Percentiles rank a stretch among this genome's conserved stretches.
phyloP scores from a whole-genome alignment of 2,329 filamentous ascomycete genomes.

The Ophiocordyceps camponoti-rufipedis region DNA sequence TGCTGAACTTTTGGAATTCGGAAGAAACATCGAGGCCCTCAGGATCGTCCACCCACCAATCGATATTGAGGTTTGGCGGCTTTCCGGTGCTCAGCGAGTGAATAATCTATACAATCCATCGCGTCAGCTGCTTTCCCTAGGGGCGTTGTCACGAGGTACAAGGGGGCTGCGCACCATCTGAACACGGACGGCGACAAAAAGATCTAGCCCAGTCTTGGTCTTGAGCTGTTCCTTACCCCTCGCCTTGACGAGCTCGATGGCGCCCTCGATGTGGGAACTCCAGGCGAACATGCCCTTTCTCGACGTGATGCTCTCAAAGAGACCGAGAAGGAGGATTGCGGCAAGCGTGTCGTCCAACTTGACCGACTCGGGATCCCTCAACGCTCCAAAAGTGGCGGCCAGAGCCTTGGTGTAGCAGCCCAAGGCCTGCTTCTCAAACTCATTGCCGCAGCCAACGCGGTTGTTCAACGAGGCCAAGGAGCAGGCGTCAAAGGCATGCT shows the following conservation, averaged over 20 bases:
- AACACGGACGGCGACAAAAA: slow-evolving; percentile 39
- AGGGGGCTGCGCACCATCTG: slow-evolving; percentile 26
- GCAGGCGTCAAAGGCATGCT: slow-evolving; percentile 38
- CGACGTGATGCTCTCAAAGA: slow-evolving; percentile 42
- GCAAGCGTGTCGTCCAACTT: slow-evolving; percentile 36
- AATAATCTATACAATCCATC: slow-evolving; percentile 23
- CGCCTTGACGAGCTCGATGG: slow-evolving; percentile 37
- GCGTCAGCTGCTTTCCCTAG: not conserved
- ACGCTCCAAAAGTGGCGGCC: slow-evolving; percentile 28
- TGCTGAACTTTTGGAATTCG: slow-evolving; percentile 28
- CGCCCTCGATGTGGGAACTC: slow-evolving; percentile 44
- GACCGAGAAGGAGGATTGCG: slow-evolving; percentile 36
- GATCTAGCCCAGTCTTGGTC: slow-evolving; percentile 29
- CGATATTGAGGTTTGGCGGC: slow-evolving; percentile 28
- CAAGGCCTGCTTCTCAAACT: slow-evolving; percentile 20
- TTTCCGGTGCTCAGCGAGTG: slow-evolving; percentile 34
- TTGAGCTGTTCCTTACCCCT: slow-evolving; percentile 34
- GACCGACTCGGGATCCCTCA: slow-evolving; percentile 27
- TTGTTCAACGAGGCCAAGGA: slow-evolving; percentile 37
- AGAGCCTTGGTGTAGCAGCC: slow-evolving; percentile 35
- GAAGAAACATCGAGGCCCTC: slow-evolving; percentile 26
- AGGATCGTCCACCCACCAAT: slow-evolving; percentile 39
- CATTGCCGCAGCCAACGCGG: slow-evolving; percentile 16
- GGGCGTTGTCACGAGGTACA: not conserved
- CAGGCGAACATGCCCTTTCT: slow-evolving; percentile 36